Conservation (phyloP, 2,329 filamentous ascomycete species). For the Volutella citrinella region DNA sequence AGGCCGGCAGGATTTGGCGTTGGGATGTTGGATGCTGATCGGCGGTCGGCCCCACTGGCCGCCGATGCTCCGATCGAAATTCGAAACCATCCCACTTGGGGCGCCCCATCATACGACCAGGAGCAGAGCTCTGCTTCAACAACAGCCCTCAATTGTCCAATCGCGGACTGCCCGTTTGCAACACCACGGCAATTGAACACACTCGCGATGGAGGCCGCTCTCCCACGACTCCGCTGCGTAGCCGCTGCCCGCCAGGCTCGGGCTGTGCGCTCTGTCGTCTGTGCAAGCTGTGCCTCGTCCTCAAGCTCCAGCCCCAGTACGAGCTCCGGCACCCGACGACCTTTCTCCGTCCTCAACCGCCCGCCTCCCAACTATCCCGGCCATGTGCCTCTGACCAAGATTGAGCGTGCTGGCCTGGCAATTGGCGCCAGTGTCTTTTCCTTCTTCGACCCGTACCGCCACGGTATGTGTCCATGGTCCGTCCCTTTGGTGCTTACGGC, state of each 20-base stretch:
- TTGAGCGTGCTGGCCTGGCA: constrained; percentile 73
- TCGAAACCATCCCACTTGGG: not conserved
- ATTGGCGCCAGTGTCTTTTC: constrained; percentile 62
- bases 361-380: constrained; percentile 85
- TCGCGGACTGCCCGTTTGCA: not conserved
- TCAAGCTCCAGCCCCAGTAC: constrained; percentile 15
- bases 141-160: not conserved
- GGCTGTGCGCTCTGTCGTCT: constrained; percentile 17
- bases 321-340: too few species aligned
- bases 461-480: constrained; percentile 47
- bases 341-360: constrained; percentile 80
- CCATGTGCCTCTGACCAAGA: constrained; percentile 79
- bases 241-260: constrained; percentile 10
- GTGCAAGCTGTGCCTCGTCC: constrained; percentile 17
- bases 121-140: too few species aligned
- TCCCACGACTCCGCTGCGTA: constrained; percentile 20
- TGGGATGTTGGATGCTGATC: too few species aligned
- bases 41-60: not conserved
- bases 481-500: too few species aligned
- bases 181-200: not conserved
- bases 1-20: too few species aligned
- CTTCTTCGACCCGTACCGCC: constrained; percentile 73
- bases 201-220: constrained; percentile 22
- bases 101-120: not conserved
- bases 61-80: not conserved